Base-by-base conservation (phyloP, 352 stramenopile species). In the Pythium chondricola region DNA sequence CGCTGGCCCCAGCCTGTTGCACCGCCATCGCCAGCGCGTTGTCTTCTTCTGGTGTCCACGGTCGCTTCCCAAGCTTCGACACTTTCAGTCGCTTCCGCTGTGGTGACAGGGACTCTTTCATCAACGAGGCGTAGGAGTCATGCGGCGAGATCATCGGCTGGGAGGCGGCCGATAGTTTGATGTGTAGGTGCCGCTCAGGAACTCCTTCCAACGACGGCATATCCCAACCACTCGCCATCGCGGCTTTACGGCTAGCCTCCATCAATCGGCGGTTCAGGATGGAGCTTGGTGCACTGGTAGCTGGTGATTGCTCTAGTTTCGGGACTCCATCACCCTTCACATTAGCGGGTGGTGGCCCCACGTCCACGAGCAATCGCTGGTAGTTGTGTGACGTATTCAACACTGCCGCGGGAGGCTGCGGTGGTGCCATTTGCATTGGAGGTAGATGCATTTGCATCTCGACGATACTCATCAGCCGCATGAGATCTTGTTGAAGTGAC, bases 361-460 rank as follows among this genome's bases (percentile, higher is more conserved):
- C 40, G 22, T 58, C 50, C 13, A 48, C 38, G 0, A 64, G 30
- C 20, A 64, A 26, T 21, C 43, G 48, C 10, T 64, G 56, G n/a
- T 59, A 64, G 8, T 58, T 49, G 8, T 46, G 46, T 1, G 42
- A 43, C 2, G 48, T 22, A 24, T 17, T 30, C 14, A 62, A 20
- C 30, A 49, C 7, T 3, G 33, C 33, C 22, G 21, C 37, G 2
- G 48, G 41, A 16, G 38, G 16, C 4, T 36, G 56, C 10, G 48
- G 43, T 9, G 56, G 57, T 4, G 44, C 30, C 13, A 60, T 41
- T 33, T 61, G 50, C 26, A 74, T 44, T 0, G 48, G 49, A 10
- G 74, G 73, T 54, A 88, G 66, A 44, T 85, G 75, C 70, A 88
- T 86, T 56, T 88, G 76, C 43, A 86, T 67, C 57, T 88, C 74